Evolutionary conservation across 805 yeast species (phyloP).

Genomic region (Tetrapisispora arboricola): DNA sequence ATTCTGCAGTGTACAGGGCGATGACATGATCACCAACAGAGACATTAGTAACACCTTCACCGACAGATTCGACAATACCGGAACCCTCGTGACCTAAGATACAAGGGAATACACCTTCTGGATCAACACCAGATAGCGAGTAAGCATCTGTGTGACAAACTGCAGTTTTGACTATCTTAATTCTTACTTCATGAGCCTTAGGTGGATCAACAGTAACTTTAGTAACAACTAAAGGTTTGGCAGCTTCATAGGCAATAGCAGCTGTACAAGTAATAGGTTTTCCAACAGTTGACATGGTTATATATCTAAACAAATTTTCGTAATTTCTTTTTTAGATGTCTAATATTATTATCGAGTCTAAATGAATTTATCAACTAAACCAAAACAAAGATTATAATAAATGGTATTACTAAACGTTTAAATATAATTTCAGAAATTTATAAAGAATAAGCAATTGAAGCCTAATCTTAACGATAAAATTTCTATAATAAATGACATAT

Average conservation of each 20-base stretch:
- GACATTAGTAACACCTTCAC: constrained; percentile 86
- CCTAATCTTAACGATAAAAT: too few species aligned
- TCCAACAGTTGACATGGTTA: constrained; percentile 20
- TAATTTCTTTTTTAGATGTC: too few species aligned
- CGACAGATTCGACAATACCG: constrained; percentile 89
- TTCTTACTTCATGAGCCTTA: constrained; percentile 93
- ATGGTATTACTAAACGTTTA: too few species aligned
- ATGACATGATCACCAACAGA: constrained; percentile 91
- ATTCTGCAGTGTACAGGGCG: constrained; percentile 93
- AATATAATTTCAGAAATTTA: too few species aligned
- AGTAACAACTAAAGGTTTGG: constrained; percentile 71
- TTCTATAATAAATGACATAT: too few species aligned
- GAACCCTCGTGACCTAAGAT: constrained; percentile 98
- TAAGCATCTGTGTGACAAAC: constrained; percentile 98
- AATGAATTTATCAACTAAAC: too few species aligned
- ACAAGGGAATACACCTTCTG: constrained; percentile 93
- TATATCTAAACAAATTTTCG: too few species aligned
- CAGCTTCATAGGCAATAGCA: constrained; percentile 97
- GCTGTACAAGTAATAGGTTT: constrained; percentile 76
- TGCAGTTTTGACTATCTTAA: constrained; percentile 78
- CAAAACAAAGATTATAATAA: too few species aligned
- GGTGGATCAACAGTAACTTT: constrained; percentile 89
- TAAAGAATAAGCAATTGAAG: too few species aligned
- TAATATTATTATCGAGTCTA: too few species aligned
- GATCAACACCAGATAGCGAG: constrained; percentile 88